phyloP scores from a whole-genome alignment of 2,329 filamentous ascomycete species.

The Ilyonectria robusta region DNA sequence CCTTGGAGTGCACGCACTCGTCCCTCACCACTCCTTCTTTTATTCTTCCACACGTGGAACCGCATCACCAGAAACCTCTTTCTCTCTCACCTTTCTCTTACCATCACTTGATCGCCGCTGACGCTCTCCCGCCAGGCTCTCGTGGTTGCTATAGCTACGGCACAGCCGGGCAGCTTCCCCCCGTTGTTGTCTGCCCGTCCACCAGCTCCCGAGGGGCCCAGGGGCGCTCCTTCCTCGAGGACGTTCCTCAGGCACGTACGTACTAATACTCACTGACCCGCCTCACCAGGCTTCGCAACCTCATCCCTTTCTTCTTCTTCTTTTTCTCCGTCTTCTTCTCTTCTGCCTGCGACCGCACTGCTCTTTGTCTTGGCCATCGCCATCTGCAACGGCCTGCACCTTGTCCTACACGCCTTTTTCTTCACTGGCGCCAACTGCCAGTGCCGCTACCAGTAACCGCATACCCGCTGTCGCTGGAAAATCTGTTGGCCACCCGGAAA shows the following conservation, averaged over 20 bases:
- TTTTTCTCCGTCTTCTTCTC: conserved; percentile 21
- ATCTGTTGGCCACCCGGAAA: conserved; percentile 16
- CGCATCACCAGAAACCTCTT: background rate
- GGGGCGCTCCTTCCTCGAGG: conserved; percentile 31
- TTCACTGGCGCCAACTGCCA: conserved; percentile 26
- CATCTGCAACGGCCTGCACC: conserved; percentile 19
- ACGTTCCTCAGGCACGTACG: conserved; percentile 3
- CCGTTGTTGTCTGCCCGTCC: background rate
- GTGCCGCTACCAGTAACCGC: conserved; percentile 32
- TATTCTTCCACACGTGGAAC: background rate
- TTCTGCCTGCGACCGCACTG: conserved; percentile 4
- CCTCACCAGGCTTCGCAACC: background rate
- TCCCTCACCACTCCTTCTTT: background rate
- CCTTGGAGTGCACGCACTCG: background rate
- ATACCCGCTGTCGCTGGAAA: conserved; percentile 37
- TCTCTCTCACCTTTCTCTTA: background rate
- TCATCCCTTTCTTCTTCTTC: conserved; percentile 7
- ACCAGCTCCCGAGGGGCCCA: conserved; percentile 6
- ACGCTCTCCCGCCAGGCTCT: background rate
- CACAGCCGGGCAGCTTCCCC: background rate
- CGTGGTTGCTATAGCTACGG: background rate
- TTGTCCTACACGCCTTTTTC: conserved; percentile 19
- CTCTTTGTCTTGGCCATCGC: conserved; percentile 16
- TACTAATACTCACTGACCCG: background rate
- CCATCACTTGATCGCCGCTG: background rate